Percentiles rank a stretch among this genome's conserved stretches.
Evolutionary conservation across 768 basidiomycete species (phyloP).

Genomic region (Leccinum rimulosum): DNA sequence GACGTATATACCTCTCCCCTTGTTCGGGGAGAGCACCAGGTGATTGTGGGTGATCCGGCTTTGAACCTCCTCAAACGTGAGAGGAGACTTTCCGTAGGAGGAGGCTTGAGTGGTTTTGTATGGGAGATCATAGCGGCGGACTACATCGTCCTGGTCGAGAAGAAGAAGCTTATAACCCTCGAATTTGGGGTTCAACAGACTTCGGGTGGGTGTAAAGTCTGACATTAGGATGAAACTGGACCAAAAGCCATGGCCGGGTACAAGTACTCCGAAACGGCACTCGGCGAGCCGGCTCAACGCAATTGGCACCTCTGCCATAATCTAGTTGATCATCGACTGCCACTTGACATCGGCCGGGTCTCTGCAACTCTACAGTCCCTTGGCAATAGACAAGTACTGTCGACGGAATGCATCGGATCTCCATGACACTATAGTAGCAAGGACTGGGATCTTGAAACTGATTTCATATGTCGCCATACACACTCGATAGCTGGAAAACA

Average conservation of each 20-base stretch:
- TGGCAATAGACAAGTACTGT: too few relatives aligned
- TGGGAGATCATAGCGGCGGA: slow-evolving; percentile 48
- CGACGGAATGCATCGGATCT: too few relatives aligned
- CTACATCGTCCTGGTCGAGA: slow-evolving; percentile 56
- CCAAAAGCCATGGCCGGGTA: not conserved
- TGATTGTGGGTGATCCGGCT: slow-evolving; percentile 86
- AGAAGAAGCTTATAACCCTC: slow-evolving; percentile 79
- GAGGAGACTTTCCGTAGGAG: slow-evolving; percentile 54
- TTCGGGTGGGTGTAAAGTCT: slow-evolving; percentile 44
- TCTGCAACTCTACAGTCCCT: too few relatives aligned
- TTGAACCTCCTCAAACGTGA: slow-evolving; percentile 80
- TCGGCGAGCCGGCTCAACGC: not conserved
- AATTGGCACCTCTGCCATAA: not conserved
- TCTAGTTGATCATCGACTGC: not conserved
- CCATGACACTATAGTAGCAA: too few relatives aligned
- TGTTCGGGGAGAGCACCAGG: slow-evolving; percentile 48
- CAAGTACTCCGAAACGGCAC: not conserved
- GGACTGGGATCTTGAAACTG: too few relatives aligned
- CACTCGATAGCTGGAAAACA: too few relatives aligned
- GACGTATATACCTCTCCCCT: slow-evolving; percentile 58
- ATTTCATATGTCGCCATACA: too few relatives aligned
- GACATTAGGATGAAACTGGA: slow-evolving; percentile 23
- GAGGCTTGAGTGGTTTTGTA: slow-evolving; percentile 49
- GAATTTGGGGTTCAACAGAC: slow-evolving; percentile 76
- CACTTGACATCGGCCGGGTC: not conserved